phyloP scores from a whole-genome alignment of 164 flowering plant genomes.

The Liquidambar formosana region DNA sequence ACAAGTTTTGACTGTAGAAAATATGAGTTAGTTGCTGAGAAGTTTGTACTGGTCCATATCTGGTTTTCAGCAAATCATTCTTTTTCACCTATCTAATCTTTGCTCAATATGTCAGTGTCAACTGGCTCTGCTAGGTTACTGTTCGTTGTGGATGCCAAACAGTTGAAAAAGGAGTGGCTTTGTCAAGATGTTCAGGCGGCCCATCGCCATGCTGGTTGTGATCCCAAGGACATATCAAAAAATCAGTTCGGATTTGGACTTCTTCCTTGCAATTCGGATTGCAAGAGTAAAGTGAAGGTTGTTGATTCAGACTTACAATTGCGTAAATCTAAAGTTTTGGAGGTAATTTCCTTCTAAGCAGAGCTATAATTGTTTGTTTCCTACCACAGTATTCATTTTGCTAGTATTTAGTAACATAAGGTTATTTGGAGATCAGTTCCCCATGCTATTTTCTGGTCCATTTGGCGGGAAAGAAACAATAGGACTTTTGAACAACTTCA shows the following conservation, averaged over 20 bases:
- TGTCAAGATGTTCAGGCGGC: conserved; percentile 87
- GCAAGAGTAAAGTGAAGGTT: conserved; percentile 59
- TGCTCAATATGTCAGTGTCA: not conserved
- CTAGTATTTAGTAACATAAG: not conserved
- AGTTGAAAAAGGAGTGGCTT: conserved; percentile 89
- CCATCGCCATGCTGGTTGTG: conserved; percentile 42
- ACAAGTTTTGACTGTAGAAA: not conserved
- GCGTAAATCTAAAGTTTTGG: conserved; percentile 56
- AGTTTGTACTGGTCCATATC: not conserved
- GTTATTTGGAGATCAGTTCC: no score
- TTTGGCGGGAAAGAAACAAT: no score
- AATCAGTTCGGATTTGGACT: conserved; percentile 75
- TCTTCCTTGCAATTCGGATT: conserved; percentile 74
- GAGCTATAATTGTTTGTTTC: not conserved
- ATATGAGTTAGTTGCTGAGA: not conserved
- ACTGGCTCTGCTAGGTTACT: conserved; percentile 47
- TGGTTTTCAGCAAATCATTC: not conserved
- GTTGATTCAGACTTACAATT: conserved; percentile 55
- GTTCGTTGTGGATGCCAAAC: conserved; percentile 86
- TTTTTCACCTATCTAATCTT: not conserved
- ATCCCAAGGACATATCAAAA: conserved; percentile 66
- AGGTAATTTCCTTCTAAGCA: conserved; percentile 42
- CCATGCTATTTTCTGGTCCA: no score
- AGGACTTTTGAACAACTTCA: no score
- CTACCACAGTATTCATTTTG: not conserved